Evolutionary conservation across 2,329 filamentous ascomycete species (phyloP), one percentile per base, ranked within the genome.

Genomic region (Talaromyces sp.): DNA sequence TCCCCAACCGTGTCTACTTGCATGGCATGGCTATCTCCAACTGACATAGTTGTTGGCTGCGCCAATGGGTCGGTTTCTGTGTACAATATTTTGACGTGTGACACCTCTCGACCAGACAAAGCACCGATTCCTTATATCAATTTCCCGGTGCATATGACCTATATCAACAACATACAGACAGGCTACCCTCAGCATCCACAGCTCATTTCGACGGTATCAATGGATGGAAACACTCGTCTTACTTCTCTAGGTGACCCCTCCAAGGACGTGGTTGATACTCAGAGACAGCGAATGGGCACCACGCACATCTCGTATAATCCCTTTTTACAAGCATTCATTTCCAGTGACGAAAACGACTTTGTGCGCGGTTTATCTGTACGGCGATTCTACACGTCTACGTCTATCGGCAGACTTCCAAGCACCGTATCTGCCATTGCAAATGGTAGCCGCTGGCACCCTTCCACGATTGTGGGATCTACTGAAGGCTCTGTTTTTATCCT

Each of bases 1-100:
- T 79, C 81, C n/a, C 69, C 70, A 18, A 83, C 83, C 2, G 69
- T 88, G 3, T 86, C 80, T 65, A 85, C 84, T 8, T 82, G 78
- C 63, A 64, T 88, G 12, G 73, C 81, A 18, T 88, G 85, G 84
- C 72, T 87, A 14, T 85, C 83, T 10, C 76, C 79, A 2, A 81
- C 75, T 14, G 80, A 84, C 44, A 73, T 89, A 59, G 81, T 81
- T 3, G 81, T 82, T 23, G 83, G 82, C 33, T 83, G 81, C 59
- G 80, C 85, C 7, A 82, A 85, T 65, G 86, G 86, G 3, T 83
- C 77, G 60, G 72, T 87, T 4, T 82, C 79, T 4, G 72, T 87
- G 28, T 88, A 82, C 78, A 82, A 78, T 63, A 73, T 79, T 61
- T 57, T 65, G n/a, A 62, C 68, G 60, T 64, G 65, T 61, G 54